Conservation (phyloP, 371 early-diverging fungal genomes). For the Mucor mucedo region DNA sequence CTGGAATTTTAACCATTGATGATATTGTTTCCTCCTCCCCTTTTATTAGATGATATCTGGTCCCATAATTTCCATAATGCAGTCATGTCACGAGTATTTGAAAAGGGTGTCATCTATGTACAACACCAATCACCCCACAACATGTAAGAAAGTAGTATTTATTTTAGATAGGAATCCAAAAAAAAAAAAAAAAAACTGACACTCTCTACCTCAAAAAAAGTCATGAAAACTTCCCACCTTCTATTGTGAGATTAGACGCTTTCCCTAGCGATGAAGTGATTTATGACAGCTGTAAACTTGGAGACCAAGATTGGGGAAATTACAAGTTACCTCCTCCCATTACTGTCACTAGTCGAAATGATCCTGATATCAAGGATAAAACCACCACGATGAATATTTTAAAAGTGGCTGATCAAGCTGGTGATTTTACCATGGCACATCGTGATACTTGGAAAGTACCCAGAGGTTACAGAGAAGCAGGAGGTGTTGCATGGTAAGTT, state of each 20-base stretch:
- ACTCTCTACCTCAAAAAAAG: constrained; percentile 16
- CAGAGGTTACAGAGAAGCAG: constrained; percentile 46
- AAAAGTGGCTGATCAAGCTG: constrained; percentile 42
- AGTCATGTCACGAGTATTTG: constrained; percentile 38
- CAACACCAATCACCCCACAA: constrained; percentile 46
- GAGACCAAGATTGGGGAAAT: constrained; percentile 46
- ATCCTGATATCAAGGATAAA: constrained; percentile 18
- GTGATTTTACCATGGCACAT: constrained; percentile 52
- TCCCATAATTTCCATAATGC: constrained; percentile 54
- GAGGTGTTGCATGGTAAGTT: constrained; percentile 47
- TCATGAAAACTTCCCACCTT: constrained; percentile 37
- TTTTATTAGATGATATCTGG: constrained; percentile 46
- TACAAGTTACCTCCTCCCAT: constrained; percentile 35
- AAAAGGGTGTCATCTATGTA: constrained; percentile 45
- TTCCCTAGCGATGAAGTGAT: constrained; percentile 43
- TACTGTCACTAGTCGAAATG: constrained; percentile 28
- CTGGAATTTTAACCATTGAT: too few relatives aligned
- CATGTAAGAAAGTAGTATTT: constrained; percentile 26
- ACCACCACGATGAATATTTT: constrained; percentile 34
- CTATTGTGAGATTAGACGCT: constrained; percentile 32
- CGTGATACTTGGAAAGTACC: constrained; percentile 52
- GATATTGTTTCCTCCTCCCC: too few relatives aligned
- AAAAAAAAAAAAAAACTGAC: too few relatives aligned
- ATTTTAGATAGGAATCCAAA: too few relatives aligned
- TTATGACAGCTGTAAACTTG: constrained; percentile 40